phyloP scores from a whole-genome alignment of 2,329 filamentous ascomycete species.

The Pseudocercospora musae region DNA sequence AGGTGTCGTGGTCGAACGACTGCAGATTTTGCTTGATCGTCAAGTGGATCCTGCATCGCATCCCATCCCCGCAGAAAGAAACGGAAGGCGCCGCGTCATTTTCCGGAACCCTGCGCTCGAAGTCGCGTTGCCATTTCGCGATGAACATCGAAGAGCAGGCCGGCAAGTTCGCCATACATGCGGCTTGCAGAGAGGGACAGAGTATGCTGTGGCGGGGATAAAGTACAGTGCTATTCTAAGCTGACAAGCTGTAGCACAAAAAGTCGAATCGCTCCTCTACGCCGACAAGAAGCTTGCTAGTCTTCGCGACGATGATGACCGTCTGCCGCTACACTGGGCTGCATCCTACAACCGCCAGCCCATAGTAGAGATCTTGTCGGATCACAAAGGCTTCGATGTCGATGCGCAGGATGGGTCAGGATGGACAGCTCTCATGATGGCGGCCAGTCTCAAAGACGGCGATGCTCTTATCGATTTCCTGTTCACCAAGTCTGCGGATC shows the following conservation, averaged over 20 bases:
- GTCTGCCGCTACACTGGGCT: conserved; percentile 92
- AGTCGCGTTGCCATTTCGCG: conserved; percentile 2
- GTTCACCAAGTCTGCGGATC: conserved; percentile 66
- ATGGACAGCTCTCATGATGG: conserved; percentile 84
- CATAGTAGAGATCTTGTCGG: conserved; percentile 69
- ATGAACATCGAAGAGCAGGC: conserved; percentile 36
- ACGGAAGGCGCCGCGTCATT: background rate
- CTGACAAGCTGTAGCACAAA: conserved; percentile 50
- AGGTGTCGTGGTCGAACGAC: background rate
- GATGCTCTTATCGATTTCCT: conserved; percentile 64
- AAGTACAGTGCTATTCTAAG: background rate
- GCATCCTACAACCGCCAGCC: conserved; percentile 74
- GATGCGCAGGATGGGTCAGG: conserved; percentile 78
- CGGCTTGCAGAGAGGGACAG: conserved; percentile 79
- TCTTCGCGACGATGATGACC: conserved; percentile 77
- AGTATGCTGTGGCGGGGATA: conserved; percentile 51
- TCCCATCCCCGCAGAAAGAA: background rate
- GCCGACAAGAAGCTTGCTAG: conserved; percentile 74
- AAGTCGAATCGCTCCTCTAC: conserved; percentile 72
- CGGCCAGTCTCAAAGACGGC: conserved; percentile 68
- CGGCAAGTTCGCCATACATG: conserved; percentile 78
- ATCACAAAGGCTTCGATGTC: conserved; percentile 72
- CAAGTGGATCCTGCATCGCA: background rate
- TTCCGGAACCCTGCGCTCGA: background rate
- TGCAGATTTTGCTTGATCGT: background rate